phyloP scores from a whole-genome alignment of 1,139 yeast genomes.

The Debaryomycetaceae sp. region DNA sequence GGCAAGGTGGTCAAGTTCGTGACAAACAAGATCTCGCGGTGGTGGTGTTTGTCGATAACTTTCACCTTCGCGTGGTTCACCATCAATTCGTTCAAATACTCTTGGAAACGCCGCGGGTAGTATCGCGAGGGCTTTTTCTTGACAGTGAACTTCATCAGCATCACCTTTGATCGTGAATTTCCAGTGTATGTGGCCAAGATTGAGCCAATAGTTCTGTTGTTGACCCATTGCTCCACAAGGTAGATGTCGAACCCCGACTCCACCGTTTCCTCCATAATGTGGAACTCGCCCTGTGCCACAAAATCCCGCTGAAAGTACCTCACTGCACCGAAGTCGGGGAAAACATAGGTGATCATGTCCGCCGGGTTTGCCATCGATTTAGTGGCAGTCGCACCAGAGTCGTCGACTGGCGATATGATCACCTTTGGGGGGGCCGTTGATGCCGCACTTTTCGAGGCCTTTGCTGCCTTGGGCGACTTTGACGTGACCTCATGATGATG shows the following conservation, averaged over 20 bases:
- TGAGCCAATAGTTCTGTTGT: conserved; percentile 61
- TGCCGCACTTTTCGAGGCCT: too few species aligned
- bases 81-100: conserved; percentile 62
- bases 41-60: conserved; percentile 15
- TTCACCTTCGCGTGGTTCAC: conserved; percentile 51
- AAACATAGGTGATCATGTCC: conserved; percentile 32
- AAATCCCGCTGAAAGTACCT: conserved; percentile 41
- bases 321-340: conserved; percentile 54
- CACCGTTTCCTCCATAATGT: conserved; percentile 37
- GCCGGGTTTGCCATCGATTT: too few species aligned
- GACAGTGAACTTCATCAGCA: conserved; percentile 56
- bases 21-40: conserved; percentile 54
- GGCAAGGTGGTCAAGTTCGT: conserved; percentile 81
- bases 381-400: too few species aligned
- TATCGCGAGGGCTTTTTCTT: conserved; percentile 49
- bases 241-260: conserved; percentile 80
- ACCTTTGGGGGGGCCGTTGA: too few species aligned
- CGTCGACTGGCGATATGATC: too few species aligned
- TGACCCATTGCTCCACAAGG: conserved; percentile 91
- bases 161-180: conserved; percentile 56
- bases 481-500: too few species aligned
- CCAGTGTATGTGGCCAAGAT: conserved; percentile 85
- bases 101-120: conserved; percentile 59
- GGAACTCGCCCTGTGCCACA: conserved; percentile 31
- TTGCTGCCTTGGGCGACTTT: too few species aligned